Base-by-base conservation (phyloP, 1,139 yeast species). In the Torulaspora globosa region DNA sequence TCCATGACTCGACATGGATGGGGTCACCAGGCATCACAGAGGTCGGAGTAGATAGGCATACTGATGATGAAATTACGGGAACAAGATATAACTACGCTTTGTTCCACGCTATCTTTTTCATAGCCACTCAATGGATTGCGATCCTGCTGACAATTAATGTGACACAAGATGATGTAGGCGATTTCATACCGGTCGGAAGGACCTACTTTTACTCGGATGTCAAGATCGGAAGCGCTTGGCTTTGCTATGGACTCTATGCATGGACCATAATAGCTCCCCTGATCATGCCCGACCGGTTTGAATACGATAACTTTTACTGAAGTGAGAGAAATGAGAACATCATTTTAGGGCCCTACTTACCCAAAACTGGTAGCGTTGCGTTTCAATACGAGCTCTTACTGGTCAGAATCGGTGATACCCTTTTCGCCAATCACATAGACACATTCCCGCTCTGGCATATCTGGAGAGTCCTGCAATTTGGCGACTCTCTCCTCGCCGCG, bases 91-190 rank as follows among this genome's bases (percentile, higher is more conserved):
- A 87, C 67, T 92, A 92, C 65, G 76, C 89, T 2, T 70, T 90
- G 45, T 94, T 92, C 74, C 98, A 94, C 65, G 65, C 90, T 27
- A 86, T 94, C 32, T 94, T 94, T 74, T 82, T 94, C 64, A 73
- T 94, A 54, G 98, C 98, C 0, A 92, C 98, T 1, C 98, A 92
- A 66, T 94, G 95, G 78, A 90, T 92, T 41, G 97, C 98, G 1
- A 89, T 96, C 0, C 72, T 94, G 52, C 73, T 94, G 50, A 94
- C 98, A 0, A 86, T 89, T 67, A 92, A 90, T 60, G 97, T 92
- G 27, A 82, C 84, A 46, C 82, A 83, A 57, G 95, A 87, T 56
- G 84, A 83, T 51, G 76, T 80, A 41, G 96, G 95, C 6, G 95
- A 88, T 54, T 94, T 94, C 62, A 83, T 89, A 6, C 98, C 98